Base-by-base conservation (phyloP, 2,329 filamentous ascomycete species). In the Xylaria sp. region DNA sequence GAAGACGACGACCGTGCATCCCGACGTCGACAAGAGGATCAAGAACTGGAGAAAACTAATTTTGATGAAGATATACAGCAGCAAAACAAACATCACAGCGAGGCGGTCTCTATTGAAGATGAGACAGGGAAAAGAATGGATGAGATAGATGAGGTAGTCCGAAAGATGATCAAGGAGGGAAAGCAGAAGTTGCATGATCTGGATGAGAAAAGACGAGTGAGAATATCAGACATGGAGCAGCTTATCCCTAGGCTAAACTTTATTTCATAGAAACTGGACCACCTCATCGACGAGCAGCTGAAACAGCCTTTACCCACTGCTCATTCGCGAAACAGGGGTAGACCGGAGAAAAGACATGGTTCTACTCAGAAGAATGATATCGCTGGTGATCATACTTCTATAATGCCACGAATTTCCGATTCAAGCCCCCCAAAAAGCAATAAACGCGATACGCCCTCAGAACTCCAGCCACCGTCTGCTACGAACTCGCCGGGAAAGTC, bases 1-100 rank as follows among this genome's bases (percentile, higher is more conserved):
- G 82, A 83, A 64, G 81, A 83, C 56, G 81, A 83, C 46, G 81
- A 83, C 69, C 75, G 78, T 8, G 79, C 78, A 10, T 76, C 78
- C 10, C 73, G 74, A 20, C 74, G 82, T 4, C 75, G 72, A 10
- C 67, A 70, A 10, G 81, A 83, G 57, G 82, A 83, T 34, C 77
- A 80, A 28, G 76, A 78, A 39, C 67, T 80, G 3, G 71, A 72
- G 6, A 72, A 70, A 18, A 72, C 68, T 36, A 72, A 73, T 1
- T 67, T 66, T 4, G 67, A 70, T 0, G 78, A 82, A 36, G 81
- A 83, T 60, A 70, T 67, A 10, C 74, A 76, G 25, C 74, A 77
- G 15, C 71, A 75, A 39, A 63, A 62, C 15, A 78, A 74, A 62
- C 70, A 80, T 1, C 73, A 78, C 32, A 70, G 67, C 13, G 76